Percentiles rank a stretch among this genome's conserved stretches.
These are phyloP conservation scores for Colletotrichum cuscutae DNA, from an alignment of 2,329 filamentous ascomycete genomes.

Conservation along the genomic window DNA sequence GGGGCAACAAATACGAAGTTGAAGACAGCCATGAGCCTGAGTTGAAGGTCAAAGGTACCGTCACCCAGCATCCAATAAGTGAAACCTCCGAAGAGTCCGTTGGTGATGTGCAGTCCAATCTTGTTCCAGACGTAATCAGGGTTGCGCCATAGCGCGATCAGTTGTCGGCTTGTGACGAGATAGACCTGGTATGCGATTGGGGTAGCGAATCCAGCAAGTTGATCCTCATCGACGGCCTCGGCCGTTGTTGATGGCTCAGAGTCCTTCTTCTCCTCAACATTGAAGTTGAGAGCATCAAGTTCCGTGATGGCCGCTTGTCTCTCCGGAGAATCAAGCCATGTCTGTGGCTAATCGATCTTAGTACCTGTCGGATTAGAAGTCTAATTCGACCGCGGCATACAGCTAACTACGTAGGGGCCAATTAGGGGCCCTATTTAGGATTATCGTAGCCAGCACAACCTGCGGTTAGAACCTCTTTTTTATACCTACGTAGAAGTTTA, in stretches of 20 bases:
- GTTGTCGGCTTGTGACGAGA: constrained; percentile 26
- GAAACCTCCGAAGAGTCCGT: constrained; percentile 46
- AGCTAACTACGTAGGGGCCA: too few relatives aligned
- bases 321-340: constrained; percentile 31
- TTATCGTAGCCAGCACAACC: too few relatives aligned
- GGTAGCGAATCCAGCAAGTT: constrained; percentile 25
- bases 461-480: too few relatives aligned
- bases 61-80: constrained; percentile 60
- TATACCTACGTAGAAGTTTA: too few relatives aligned
- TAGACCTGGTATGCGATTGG: constrained; percentile 10
- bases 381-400: too few relatives aligned
- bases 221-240: neutral
- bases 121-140: constrained; percentile 57
- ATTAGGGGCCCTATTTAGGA: too few relatives aligned
- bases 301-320: neutral
- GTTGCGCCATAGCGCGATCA: constrained; percentile 28
- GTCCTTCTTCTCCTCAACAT: neutral
- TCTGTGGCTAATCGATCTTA: constrained; percentile 32
- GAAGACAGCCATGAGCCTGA: constrained; percentile 59
- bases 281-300: neutral
- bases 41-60: constrained; percentile 50
- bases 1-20: constrained; percentile 64
- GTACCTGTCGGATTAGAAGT: too few relatives aligned
- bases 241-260: neutral
- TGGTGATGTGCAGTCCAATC: constrained; percentile 48